Base-by-base conservation (phyloP, 768 basidiomycete genomes). In the Tulasnella calospora region DNA sequence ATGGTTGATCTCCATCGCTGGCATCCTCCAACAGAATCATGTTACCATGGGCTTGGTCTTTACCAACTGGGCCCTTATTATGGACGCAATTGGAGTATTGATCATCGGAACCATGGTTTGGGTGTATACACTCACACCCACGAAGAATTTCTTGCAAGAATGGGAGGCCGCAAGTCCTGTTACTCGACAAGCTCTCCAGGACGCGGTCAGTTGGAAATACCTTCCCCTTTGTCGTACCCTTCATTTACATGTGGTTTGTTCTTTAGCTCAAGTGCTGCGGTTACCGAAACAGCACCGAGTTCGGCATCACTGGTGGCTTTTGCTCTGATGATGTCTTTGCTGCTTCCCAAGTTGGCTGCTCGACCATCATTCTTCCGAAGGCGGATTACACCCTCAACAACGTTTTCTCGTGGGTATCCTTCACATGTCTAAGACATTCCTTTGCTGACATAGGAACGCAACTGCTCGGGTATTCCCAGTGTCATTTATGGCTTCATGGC, bases 401-500 rank as follows among this genome's bases (percentile, higher is more conserved):
- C 79, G 87, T 92, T 69, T 98, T 97, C 85, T 93, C 94, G 92
- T 94, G 84, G 79, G 91, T 89, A 10, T 3, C 33, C 73, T 47
- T 15, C 73, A 46, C 51, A 74, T 23, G 0, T 55, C 23, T 10
- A 9, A 46, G 71, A 46, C n/a, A n/a, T 72, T 7, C 69, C 5
- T 51, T 51, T 51, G 21, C 47, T 51, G 47, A 71, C 57, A 36
- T 44, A 74, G 74, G 78, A 77, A 51, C 47, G 47, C 47, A 23
- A 77, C 76, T 81, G 69, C 78, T 80, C 15, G 61, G 83, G 89
- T 75, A 7, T 75, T 21, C 33, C 46, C 35, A 78, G 77, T 13
- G 36, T 67, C 87, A 87, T 92, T 41, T 96, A 95, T 84, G 94
- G 94, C 55, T 96, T 90, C 84, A 94, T 94, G 89, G 90, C 92